Evolutionary conservation across 306 rosid genomes (phyloP), one percentile per base, ranked within the genome.

Genomic region (Medicago arabica): DNA sequence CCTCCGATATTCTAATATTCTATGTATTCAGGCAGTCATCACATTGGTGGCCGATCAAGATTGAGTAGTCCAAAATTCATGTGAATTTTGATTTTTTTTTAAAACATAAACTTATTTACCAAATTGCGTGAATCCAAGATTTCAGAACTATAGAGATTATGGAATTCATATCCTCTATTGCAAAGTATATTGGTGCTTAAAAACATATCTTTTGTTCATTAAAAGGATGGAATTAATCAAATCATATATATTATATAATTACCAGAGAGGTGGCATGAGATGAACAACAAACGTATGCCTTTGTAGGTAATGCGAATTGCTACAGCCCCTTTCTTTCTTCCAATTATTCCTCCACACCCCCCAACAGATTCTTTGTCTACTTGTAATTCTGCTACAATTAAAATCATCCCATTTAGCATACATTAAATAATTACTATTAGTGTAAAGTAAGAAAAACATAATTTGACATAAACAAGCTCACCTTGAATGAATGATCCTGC

Each of bases 261-360:
- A 61, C 93, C 93, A 1, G 93, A 86, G 84, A 92, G 92, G 79
- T 90, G 97, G 73, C 97, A 87, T 2, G 96, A 83, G 66, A 92
- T 81, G 89, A 92, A 90, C 62, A 88, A 74, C 81, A 92, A 83
- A 1, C 64, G 61, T 62, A 88, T 80, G 89, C 86, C 85, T 84
- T 88, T 88, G 86, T 88, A 92, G 81, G 79, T 81, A 9, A 92
- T 65, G 23, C 86, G 83, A 67, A 88, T 84, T 13, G 89, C 97
- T 9, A 90, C 97, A 2, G 93, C 97, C 0, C 94, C 97, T 83
- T 92, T 92, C 84, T 87, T 92, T 74, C 96, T 89, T 71, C 96
- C 75, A 9, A 92, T 82, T 41, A 88, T 70, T 75, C 96, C 91
- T 74, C 96, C 97, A 31, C 73, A 92, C 0, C 96, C 93, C 3